These are phyloP conservation scores for Fraxinus platypoda DNA, from an alignment of 305 asterid genomes.

Conservation along the genomic window DNA sequence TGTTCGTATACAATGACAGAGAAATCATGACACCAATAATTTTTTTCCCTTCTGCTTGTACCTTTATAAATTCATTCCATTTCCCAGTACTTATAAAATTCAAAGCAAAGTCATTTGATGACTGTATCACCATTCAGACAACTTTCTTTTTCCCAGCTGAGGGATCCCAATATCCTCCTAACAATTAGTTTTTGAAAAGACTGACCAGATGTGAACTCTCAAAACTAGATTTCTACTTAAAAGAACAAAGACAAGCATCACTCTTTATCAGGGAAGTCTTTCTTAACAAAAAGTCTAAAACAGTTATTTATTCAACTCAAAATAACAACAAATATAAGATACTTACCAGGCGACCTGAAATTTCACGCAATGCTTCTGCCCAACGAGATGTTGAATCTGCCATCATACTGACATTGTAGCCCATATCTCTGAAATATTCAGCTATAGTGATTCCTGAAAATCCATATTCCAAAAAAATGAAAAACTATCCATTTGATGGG, in stretches of 20 bases:
- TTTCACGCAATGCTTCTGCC: slow-evolving; percentile 99
- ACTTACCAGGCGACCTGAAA: slow-evolving; percentile 95
- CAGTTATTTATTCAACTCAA: neutral
- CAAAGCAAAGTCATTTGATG: neutral
- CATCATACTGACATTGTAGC: slow-evolving; percentile 99
- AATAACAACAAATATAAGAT: slow-evolving; percentile 10
- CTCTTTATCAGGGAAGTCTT: neutral
- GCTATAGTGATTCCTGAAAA: slow-evolving; percentile 93
- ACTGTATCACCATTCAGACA: neutral
- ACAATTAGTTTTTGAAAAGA: neutral
- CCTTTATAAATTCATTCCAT: neutral
- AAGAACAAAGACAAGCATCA: slow-evolving; percentile 13
- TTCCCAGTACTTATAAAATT: slow-evolving; percentile 10
- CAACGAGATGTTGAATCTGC: slow-evolving; percentile 99
- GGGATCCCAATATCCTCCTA: neutral
- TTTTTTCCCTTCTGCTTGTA: neutral
- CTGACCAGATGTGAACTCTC: neutral
- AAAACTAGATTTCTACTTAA: neutral
- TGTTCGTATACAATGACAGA: neutral
- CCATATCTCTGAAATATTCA: slow-evolving; percentile 99
- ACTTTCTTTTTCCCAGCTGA: neutral
- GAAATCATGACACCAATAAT: neutral
- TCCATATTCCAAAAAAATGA: slow-evolving; percentile 21
- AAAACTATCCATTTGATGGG: neutral
- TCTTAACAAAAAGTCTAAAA: neutral